phyloP scores from a whole-genome alignment of 148 eudicot species.

The Oxyria digyna region DNA sequence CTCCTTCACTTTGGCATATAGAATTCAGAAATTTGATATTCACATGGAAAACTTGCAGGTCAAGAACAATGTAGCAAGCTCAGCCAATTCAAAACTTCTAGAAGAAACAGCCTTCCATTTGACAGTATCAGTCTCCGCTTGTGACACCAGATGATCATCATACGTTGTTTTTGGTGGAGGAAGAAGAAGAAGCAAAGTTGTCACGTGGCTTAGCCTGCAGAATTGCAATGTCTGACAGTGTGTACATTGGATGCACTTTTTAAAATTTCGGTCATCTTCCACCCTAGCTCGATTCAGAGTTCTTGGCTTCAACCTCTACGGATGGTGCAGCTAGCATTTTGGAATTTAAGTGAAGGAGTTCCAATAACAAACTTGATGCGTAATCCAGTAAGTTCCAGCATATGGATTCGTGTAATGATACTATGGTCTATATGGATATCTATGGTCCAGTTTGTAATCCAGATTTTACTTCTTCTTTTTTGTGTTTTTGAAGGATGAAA shows the following conservation, averaged over 20 bases:
- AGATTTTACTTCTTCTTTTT: constrained; percentile 9
- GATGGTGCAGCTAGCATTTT: constrained; percentile 92
- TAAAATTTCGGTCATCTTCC: constrained; percentile 14
- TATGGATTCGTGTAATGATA: not conserved
- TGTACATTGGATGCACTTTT: not conserved
- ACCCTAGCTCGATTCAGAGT: constrained; percentile 96
- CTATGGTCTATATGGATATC: not conserved
- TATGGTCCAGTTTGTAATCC: constrained; percentile 11
- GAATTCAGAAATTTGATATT: too few relatives aligned
- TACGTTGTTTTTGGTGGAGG: too few relatives aligned
- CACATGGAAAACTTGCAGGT: too few relatives aligned
- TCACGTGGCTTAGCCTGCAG: too few relatives aligned
- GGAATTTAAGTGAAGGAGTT: constrained; percentile 91
- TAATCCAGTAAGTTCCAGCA: constrained; percentile 31
- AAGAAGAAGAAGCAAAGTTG: too few relatives aligned
- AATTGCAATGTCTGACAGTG: too few relatives aligned
- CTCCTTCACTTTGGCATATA: too few relatives aligned
- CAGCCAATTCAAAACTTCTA: too few relatives aligned
- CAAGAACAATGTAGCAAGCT: too few relatives aligned
- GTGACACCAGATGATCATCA: too few relatives aligned
- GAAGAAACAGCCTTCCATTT: too few relatives aligned
- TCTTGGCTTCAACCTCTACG: constrained; percentile 89
- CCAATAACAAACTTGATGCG: constrained; percentile 63
- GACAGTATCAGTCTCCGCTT: too few relatives aligned
- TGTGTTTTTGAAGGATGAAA: constrained; percentile 55